phyloP scores from a whole-genome alignment of 768 basidiomycete species.

The Termitomyces sp. region DNA sequence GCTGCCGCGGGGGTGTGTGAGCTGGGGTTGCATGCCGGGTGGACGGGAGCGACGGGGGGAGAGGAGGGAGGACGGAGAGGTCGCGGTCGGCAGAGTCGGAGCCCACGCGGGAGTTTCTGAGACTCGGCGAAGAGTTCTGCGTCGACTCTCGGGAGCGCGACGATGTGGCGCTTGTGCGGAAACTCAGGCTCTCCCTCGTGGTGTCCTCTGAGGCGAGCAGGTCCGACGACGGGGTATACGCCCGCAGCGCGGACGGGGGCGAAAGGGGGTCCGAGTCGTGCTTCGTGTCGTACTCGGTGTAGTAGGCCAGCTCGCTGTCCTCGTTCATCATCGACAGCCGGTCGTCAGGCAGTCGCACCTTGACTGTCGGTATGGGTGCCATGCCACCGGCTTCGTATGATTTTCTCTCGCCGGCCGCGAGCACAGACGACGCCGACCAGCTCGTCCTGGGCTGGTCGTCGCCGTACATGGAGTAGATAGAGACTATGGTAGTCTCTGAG shows the following conservation, averaged over 20 bases:
- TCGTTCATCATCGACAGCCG: constrained; percentile 26
- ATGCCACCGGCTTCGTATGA: constrained; percentile 28
- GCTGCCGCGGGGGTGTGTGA: constrained; percentile 16
- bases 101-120: constrained; percentile 21
- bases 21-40: constrained; percentile 29
- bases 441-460: constrained; percentile 46
- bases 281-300: constrained; percentile 5
- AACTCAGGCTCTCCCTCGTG: constrained; percentile 20
- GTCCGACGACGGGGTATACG: too few relatives aligned
- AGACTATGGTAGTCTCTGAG: constrained; percentile 73
- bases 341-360: constrained; percentile 26
- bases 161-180: constrained; percentile 29
- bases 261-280: constrained; percentile 1
- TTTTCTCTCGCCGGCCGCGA: constrained; percentile 25
- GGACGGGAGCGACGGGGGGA: constrained; percentile 23
- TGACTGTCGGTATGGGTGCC: constrained; percentile 32
- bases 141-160: constrained; percentile 28
- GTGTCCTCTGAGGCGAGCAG: constrained; percentile 29
- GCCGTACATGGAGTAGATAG: constrained; percentile 87
- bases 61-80: constrained; percentile 28
- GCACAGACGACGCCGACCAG: constrained; percentile 33
- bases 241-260: constrained; percentile 16
- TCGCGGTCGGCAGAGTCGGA: constrained; percentile 19
- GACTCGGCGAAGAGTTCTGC: constrained; percentile 10
- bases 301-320: constrained; percentile 12